A percentile compares a stretch with the other conserved stretches of the same genome.
Conservation (phyloP, 495 filamentous ascomycete genomes). For the Diplogelasinospora grovesii region DNA sequence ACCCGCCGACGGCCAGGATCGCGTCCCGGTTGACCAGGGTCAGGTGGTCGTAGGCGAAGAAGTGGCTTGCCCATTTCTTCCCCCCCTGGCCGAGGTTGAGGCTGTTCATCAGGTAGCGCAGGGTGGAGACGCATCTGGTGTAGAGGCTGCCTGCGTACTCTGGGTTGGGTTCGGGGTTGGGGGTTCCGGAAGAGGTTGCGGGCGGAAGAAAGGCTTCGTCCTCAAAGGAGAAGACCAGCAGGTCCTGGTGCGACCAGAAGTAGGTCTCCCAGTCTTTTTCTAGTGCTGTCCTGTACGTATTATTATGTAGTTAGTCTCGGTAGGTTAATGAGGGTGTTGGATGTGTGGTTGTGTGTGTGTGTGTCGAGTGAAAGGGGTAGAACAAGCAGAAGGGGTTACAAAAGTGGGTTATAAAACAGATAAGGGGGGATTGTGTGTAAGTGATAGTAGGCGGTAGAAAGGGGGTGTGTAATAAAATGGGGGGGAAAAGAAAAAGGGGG, state of each 20-base stretch:
- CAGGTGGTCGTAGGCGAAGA: conserved; percentile 53
- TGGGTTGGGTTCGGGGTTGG: conserved; percentile 8
- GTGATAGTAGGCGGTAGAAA: no score
- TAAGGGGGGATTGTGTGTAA: no score
- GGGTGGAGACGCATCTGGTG: conserved; percentile 35
- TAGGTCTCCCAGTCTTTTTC: conserved; percentile 44
- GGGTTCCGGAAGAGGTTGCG: not conserved
- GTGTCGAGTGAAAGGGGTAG: no score
- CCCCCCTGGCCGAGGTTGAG: conserved; percentile 5
- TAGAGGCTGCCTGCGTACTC: conserved; percentile 41
- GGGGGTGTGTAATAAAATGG: no score
- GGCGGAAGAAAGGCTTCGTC: conserved; percentile 11
- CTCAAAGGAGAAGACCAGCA: conserved; percentile 44
- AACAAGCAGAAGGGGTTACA: no score
- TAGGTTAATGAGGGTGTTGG: no score
- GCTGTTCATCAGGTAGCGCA: conserved; percentile 35
- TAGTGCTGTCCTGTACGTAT: conserved; percentile 36
- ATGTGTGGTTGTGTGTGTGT: no score
- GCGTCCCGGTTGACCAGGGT: conserved; percentile 49
- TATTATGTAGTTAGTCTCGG: no score
- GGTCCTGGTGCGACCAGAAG: conserved; percentile 58
- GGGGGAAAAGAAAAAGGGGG: no score
- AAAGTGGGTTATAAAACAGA: no score
- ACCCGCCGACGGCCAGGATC: conserved; percentile 47
- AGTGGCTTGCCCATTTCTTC: conserved; percentile 45